Percentiles rank a stretch among this genome's conserved stretches.
Evolutionary conservation across 495 filamentous ascomycete genomes (phyloP).

Genomic region (Lasiosphaeris hirsuta): DNA sequence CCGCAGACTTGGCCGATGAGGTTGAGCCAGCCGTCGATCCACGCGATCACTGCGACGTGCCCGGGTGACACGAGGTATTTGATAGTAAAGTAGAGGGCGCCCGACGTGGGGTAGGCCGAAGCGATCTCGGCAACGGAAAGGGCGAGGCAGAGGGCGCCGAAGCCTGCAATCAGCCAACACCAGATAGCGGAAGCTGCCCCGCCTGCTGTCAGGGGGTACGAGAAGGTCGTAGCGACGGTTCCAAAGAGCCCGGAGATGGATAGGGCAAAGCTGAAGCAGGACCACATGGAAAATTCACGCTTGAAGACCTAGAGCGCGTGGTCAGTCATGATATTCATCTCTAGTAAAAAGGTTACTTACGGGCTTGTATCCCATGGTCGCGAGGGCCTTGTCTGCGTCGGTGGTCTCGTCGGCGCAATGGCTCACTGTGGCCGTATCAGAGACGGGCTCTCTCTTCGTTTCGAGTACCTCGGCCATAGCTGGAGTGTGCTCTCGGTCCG

Average conservation of each 20-base stretch:
- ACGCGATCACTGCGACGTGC: conserved; percentile 41
- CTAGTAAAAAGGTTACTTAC: background rate
- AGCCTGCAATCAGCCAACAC: conserved; percentile 58
- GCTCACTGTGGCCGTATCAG: no score
- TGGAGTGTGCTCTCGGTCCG: no score
- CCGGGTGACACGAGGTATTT: conserved; percentile 33
- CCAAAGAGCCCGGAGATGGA: conserved; percentile 55
- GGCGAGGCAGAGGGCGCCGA: conserved; percentile 58
- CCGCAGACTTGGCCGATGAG: conserved; percentile 61
- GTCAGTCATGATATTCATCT: background rate
- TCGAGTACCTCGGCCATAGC: no score
- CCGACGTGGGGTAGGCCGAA: conserved; percentile 51
- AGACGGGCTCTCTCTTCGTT: no score
- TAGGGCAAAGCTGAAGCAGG: conserved; percentile 58
- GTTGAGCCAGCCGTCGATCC: conserved; percentile 60
- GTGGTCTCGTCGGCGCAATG: no score
- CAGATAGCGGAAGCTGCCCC: conserved; percentile 54
- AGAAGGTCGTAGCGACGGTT: conserved; percentile 54
- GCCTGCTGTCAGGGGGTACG: conserved; percentile 52
- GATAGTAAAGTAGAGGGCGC: conserved; percentile 46
- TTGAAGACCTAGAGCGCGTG: conserved; percentile 44
- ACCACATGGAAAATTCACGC: conserved; percentile 57
- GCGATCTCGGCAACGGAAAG: conserved; percentile 50
- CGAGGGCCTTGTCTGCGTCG: conserved; percentile 14
- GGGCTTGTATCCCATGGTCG: conserved; percentile 20